Conservation (phyloP, 163 green algal species). For the Prototheca stagnorum region DNA sequence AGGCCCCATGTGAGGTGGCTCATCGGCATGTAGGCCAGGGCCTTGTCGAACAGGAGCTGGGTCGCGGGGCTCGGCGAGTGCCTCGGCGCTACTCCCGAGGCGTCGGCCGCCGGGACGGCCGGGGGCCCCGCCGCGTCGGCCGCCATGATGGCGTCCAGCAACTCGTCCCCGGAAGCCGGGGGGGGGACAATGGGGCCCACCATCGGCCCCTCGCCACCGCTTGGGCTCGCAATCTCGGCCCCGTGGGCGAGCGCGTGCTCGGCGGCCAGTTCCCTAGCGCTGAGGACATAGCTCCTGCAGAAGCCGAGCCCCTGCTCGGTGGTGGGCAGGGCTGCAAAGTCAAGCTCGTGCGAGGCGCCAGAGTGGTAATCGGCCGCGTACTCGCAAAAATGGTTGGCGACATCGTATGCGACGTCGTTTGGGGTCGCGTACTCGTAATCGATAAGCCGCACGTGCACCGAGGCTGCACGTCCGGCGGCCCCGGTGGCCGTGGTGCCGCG, state of each 20-base stretch:
- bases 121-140: constrained; percentile 8
- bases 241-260: too few relatives aligned
- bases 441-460: constrained; percentile 25
- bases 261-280: background rate
- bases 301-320: background rate
- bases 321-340: background rate
- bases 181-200: too few relatives aligned
- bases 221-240: too few relatives aligned
- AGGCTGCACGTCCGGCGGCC: background rate
- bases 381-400: constrained; percentile 68
- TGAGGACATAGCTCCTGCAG: background rate
- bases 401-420: constrained; percentile 47
- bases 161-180: background rate
- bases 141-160: background rate
- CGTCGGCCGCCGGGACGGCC: background rate
- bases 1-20: constrained; percentile 53
- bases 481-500: background rate
- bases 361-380: constrained; percentile 55
- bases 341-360: background rate
- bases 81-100: background rate
- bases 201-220: too few relatives aligned
- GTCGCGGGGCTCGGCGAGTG: background rate
- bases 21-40: constrained; percentile 23
- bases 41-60: constrained; percentile 19
- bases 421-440: constrained; percentile 59